Conservation (phyloP, 768 basidiomycete genomes). For the Vararia minispora region DNA sequence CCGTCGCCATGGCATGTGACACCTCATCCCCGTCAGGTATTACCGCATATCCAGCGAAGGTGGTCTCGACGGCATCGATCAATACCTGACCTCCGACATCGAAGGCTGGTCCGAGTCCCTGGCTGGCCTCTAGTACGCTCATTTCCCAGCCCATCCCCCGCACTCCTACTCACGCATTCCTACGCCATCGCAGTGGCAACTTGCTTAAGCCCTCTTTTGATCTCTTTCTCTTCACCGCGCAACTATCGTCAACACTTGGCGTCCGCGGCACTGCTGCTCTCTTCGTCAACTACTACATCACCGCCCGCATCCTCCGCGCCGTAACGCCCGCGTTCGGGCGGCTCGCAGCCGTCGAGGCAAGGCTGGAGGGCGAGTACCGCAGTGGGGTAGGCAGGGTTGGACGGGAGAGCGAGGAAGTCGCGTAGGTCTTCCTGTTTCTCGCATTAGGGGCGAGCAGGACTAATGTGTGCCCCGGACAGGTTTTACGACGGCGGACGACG, state of each 20-base stretch:
- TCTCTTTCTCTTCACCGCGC: conserved; percentile 83
- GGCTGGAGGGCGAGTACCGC: conserved; percentile 85
- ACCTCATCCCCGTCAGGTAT: too few species aligned
- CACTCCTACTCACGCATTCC: neutral
- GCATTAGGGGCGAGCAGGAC: neutral
- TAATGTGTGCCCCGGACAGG: conserved; percentile 24
- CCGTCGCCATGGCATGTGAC: too few species aligned
- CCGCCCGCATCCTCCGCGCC: conserved; percentile 67
- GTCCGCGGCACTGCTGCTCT: conserved; percentile 72
- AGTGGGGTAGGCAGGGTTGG: conserved; percentile 79
- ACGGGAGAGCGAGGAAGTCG: conserved; percentile 86
- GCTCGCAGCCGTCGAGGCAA: conserved; percentile 79
- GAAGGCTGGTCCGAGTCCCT: conserved; percentile 82
- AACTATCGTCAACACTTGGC: conserved; percentile 80
- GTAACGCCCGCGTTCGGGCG: conserved; percentile 91
- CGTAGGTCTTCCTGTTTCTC: conserved; percentile 35
- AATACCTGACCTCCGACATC: conserved; percentile 90
- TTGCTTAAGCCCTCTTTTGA: conserved; percentile 88
- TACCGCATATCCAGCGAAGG: conserved; percentile 33
- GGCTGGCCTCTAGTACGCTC: conserved; percentile 76
- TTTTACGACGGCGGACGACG: conserved; percentile 86
- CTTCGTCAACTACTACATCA: conserved; percentile 79
- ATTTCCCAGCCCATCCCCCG: too few species aligned
- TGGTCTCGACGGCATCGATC: conserved; percentile 62
- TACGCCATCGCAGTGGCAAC: conserved; percentile 54